A percentile compares a stretch with the other conserved stretches of the same genome.
phyloP scores from a whole-genome alignment of 108 stramenopile species.

The Fragilaria crotonensis region DNA sequence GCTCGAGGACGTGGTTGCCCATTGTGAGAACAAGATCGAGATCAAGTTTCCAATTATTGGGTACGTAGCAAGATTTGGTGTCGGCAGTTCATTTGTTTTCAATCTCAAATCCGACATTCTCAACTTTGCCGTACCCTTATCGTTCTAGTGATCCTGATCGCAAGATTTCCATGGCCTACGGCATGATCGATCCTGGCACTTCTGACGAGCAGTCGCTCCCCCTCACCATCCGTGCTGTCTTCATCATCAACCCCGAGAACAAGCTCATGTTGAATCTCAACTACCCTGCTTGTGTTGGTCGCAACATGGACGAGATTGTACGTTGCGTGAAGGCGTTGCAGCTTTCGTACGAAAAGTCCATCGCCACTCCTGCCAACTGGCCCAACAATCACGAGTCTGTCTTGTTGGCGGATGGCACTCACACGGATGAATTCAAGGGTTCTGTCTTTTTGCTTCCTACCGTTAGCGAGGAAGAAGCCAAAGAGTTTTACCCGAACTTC shows the following conservation, averaged over 20 bases:
- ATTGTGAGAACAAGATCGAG: slow-evolving; percentile 58
- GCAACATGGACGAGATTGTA: slow-evolving; percentile 83
- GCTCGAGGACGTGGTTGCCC: slow-evolving; percentile 64
- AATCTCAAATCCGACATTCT: too few relatives aligned
- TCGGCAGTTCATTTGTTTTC: too few relatives aligned
- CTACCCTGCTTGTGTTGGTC: slow-evolving; percentile 78
- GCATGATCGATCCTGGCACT: slow-evolving; percentile 64
- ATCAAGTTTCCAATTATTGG: slow-evolving; percentile 82
- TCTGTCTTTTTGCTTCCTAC: slow-evolving; percentile 58
- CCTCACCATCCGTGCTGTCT: slow-evolving; percentile 70
- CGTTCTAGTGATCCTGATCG: slow-evolving; percentile 72
- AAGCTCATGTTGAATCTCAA: slow-evolving; percentile 70
- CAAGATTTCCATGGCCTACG: slow-evolving; percentile 43
- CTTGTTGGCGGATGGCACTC: slow-evolving; percentile 28
- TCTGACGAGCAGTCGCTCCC: slow-evolving; percentile 47
- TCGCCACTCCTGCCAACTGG: slow-evolving; percentile 57
- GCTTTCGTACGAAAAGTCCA: slow-evolving; percentile 31
- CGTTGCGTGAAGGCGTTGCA: slow-evolving; percentile 58
- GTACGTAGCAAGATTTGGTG: too few relatives aligned
- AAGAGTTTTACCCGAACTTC: slow-evolving; percentile 37
- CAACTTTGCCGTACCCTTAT: too few relatives aligned
- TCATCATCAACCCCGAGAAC: slow-evolving; percentile 77
- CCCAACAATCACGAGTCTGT: slow-evolving; percentile 55
- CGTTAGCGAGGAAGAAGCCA: slow-evolving; percentile 44
- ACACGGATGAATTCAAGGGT: slow-evolving; percentile 43